Evolutionary conservation across 2,329 filamentous ascomycete genomes (phyloP).

Genomic region (Fusarium cyanostomum): DNA sequence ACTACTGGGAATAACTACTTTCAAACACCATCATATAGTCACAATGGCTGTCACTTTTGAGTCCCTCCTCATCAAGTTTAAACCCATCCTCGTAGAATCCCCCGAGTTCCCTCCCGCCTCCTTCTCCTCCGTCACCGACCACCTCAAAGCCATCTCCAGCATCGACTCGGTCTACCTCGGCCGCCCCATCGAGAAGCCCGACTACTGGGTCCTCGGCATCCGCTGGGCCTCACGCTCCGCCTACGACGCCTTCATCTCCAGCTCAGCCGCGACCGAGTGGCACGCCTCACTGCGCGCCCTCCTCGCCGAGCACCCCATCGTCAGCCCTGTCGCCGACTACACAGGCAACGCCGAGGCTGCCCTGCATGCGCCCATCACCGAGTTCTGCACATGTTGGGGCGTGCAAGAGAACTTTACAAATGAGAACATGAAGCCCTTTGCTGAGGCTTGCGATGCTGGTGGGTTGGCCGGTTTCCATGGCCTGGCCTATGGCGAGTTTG

Average conservation of each 20-base stretch:
- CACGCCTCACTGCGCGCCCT: constrained; percentile 49
- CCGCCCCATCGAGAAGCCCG: constrained; percentile 47
- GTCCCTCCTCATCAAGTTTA: constrained; percentile 47
- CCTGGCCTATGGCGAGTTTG: constrained; percentile 48
- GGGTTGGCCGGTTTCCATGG: constrained; percentile 46
- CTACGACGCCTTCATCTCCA: constrained; percentile 53
- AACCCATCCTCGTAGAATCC: constrained; percentile 38
- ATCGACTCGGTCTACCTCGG: constrained; percentile 48
- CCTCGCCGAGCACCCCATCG: constrained; percentile 40
- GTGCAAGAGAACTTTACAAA: constrained; percentile 46
- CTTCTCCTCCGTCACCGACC: constrained; percentile 41
- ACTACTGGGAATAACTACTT: neutral
- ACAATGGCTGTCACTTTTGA: constrained; percentile 45
- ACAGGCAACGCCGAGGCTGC: constrained; percentile 38
- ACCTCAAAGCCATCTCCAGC: constrained; percentile 47
- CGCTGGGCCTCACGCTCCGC: constrained; percentile 48
- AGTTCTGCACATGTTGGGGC: constrained; percentile 50
- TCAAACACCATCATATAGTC: constrained; percentile 4
- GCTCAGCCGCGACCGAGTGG: constrained; percentile 53
- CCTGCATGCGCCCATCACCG: constrained; percentile 51
- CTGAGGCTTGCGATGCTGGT: constrained; percentile 34
- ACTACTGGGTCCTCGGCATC: constrained; percentile 46
- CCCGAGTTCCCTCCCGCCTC: constrained; percentile 41
- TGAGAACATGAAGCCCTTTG: constrained; percentile 45
- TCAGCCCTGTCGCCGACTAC: constrained; percentile 34